Conservation (phyloP, 1,139 yeast species). For the Geotrichum fermentans region DNA sequence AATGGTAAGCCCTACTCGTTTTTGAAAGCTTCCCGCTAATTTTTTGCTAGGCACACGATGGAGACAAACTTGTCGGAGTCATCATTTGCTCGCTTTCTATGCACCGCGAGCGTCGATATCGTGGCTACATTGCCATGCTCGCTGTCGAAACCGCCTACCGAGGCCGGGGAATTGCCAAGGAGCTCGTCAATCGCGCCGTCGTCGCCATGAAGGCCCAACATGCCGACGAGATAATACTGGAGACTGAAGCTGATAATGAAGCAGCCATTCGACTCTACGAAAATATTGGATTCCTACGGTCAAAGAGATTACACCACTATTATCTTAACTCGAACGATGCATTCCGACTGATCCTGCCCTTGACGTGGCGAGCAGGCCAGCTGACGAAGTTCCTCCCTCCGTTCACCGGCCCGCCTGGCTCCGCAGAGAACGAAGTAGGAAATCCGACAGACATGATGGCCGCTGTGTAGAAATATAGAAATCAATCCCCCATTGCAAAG, state of each 20-base stretch:
- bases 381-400: constrained; percentile 38
- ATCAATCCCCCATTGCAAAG: too few relatives aligned
- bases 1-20: constrained; percentile 37
- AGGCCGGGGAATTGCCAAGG: constrained; percentile 76
- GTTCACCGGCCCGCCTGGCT: neutral
- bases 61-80: constrained; percentile 57
- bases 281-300: constrained; percentile 77
- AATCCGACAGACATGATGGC: neutral
- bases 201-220: constrained; percentile 56
- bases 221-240: constrained; percentile 86
- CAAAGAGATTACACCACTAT: constrained; percentile 77
- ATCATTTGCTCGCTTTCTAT: constrained; percentile 79
- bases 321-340: constrained; percentile 93
- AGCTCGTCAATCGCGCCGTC: constrained; percentile 59
- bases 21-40: neutral
- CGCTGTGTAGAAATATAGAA: too few relatives aligned
- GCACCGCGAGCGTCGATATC: constrained; percentile 58
- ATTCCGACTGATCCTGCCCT: constrained; percentile 66
- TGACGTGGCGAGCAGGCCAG: constrained; percentile 48
- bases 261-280: constrained; percentile 80
- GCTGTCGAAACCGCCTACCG: constrained; percentile 72
- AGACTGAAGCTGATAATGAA: constrained; percentile 78
- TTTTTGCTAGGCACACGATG: constrained; percentile 28
- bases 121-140: constrained; percentile 96
- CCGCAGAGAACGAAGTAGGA: neutral